Evolutionary conservation across 106 monocot species (phyloP), one percentile per base, ranked within the genome.

Genomic region (Dioscorea dumetorum): DNA sequence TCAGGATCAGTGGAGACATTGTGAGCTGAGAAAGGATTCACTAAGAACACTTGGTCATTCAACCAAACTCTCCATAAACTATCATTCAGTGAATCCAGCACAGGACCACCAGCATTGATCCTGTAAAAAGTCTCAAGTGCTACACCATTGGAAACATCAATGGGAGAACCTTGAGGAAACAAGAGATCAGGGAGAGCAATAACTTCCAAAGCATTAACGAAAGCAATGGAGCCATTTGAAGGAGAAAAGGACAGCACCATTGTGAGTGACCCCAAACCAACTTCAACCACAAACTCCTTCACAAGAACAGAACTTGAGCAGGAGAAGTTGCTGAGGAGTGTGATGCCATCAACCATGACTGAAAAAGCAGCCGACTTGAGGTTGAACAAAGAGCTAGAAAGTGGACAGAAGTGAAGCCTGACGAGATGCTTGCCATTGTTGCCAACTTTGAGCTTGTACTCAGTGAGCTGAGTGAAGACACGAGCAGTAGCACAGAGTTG

Each of bases 181-280:
- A 82, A 66, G 11, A 28, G 22, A 4, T 75, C 72, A 0, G 89
- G 82, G n/a, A 68, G 62, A 0, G 79, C 77, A 16, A 90, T 57
- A 16, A 90, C 72, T 68, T 90, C 85, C 8, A 90, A 78, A 0
- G 76, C 89, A 50, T 82, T 85, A 53, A 90, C 15, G 62, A 85
- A 90, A 0, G 82, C 89, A 33, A 77, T 50, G 16, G 85, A 85
- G 4, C 74, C 76, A 68, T 73, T 49, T 0, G 79, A 69, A 50
- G 84, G 89, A 17, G 50, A 4, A 0, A 82, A 24, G 32, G 9
- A 63, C 28, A 84, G 22, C 22, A 60, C 60, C 22, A 90, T 34
- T 24, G 49, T 50, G 33, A 60, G 61, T 20, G 66, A 66, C 19
- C 51, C 77, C 41, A 48, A 64, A 66, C 62, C 78, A 63, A 48